Base-by-base conservation (phyloP, 768 basidiomycete genomes). In the Macrolepiota dolichaula region DNA sequence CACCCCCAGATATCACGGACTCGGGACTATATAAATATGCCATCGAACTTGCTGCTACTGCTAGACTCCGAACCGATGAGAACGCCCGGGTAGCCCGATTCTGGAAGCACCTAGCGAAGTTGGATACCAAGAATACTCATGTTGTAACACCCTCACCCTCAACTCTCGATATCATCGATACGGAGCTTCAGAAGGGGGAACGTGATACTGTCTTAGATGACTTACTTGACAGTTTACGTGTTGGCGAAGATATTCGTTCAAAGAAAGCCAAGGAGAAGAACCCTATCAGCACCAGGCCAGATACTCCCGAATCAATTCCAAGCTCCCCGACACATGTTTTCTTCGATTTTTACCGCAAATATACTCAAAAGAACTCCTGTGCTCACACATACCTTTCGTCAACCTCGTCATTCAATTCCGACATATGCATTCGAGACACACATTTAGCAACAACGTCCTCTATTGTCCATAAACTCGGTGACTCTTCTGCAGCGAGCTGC, bases 11-110 rank as follows among this genome's bases (percentile, higher is more conserved):
- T 54, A 68, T 71, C 11, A 70, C 74, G 27, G 74, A 77, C 40
- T 76, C 74, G 25, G 77, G 78, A 24, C 73, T 79, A 46, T 82
- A 83, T 65, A 70, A 75, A 55, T 78, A 79, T 17, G 78, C 81
- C 7, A 71, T 83, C 54, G 74, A 79, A 51, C 61, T 81, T 65
- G 77, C 79, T 35, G 70, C 82, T 63, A 76, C 74, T 54, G 69
- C 76, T 52, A 74, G 81, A 40, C 75, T 73, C 62, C 78, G 81
- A 47, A 74, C 79, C 50, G 73, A 72, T 44, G 69, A 76, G 51
- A 68, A 68, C 51, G 74, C 72, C 65, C 78, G 75, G 50, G 67
- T 66, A 24, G 69, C 73, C 53, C 74, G 76, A 40, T 79, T 79
- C 46, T 82, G 77, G 78, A 81, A 80, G 67, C 74, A 70, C 25